These are phyloP conservation scores for Backusella psychrophila DNA, from an alignment of 192 early-diverging fungal species.

Conservation along the genomic window DNA sequence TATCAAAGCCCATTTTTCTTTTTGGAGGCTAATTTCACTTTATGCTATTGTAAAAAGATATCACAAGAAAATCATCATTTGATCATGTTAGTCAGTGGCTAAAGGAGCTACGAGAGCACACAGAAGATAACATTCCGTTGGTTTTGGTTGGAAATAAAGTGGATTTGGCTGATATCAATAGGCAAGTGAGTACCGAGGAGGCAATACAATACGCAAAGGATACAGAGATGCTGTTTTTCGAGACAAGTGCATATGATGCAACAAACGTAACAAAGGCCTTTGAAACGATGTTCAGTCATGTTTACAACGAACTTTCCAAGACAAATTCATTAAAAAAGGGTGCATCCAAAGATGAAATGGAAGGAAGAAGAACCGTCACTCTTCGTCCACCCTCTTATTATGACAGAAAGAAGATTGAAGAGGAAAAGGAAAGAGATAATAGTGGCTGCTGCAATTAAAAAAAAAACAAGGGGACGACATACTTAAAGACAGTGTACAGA, in stretches of 20 bases:
- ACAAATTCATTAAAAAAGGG: conserved; percentile 7
- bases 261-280: conserved; percentile 83
- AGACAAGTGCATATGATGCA: conserved; percentile 71
- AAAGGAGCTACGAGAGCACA: conserved; percentile 88
- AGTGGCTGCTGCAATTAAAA: neutral
- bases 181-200: conserved; percentile 72
- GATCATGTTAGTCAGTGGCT: conserved; percentile 90
- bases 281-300: conserved; percentile 77
- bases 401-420: neutral
- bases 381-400: neutral
- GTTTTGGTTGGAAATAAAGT: conserved; percentile 91
- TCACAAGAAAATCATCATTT: conserved; percentile 59
- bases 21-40: neutral
- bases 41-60: conserved; percentile 20
- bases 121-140: conserved; percentile 88
- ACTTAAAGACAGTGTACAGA: neutral
- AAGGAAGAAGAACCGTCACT: neutral
- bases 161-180: conserved; percentile 64
- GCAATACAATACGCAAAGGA: conserved; percentile 77
- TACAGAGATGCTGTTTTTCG: conserved; percentile 74
- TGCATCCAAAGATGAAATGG: neutral
- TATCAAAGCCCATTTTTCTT: neutral
- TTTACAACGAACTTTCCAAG: conserved; percentile 42
- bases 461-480: neutral
- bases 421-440: neutral